phyloP scores from a whole-genome alignment of 1,284 basidiomycete genomes.

The Rhodotorula sp. region DNA sequence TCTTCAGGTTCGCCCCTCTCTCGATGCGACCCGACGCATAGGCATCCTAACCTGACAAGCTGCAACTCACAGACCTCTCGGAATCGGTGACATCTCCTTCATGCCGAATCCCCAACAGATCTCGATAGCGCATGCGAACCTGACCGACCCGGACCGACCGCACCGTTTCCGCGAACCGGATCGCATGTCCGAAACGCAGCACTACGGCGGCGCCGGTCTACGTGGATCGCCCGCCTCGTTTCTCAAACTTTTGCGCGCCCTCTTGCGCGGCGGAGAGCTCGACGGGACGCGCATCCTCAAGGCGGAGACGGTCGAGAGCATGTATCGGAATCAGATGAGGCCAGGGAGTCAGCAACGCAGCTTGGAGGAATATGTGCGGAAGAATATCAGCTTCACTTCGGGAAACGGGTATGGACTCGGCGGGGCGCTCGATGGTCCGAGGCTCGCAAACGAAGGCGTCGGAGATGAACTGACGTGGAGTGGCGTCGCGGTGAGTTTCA shows the following conservation, averaged over 20 bases:
- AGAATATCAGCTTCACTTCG: not conserved
- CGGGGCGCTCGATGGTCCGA: not conserved
- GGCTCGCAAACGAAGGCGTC: not conserved
- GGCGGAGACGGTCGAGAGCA: conserved; percentile 22
- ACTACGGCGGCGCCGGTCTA: conserved; percentile 29
- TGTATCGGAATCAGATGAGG: conserved; percentile 18
- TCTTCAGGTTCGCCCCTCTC: conserved; percentile 19
- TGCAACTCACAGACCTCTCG: conserved; percentile 21
- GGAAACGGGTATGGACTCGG: not conserved
- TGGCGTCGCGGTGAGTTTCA: conserved; percentile 5
- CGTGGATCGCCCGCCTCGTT: conserved; percentile 18
- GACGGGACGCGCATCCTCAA: conserved; percentile 14
- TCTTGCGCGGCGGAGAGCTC: conserved; percentile 20
- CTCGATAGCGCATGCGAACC: conserved; percentile 3
- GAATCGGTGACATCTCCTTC: conserved; percentile 29
- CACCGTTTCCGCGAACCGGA: not conserved
- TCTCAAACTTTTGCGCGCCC: conserved; percentile 24
- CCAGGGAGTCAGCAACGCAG: not conserved
- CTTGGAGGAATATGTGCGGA: not conserved
- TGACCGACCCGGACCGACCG: not conserved
- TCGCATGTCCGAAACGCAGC: not conserved
- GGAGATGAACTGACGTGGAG: conserved; percentile 10
- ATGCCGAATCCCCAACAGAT: conserved; percentile 2
- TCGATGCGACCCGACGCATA: not conserved
- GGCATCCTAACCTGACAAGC: not conserved